Base-by-base conservation (phyloP, 202 grass and related monocot species). In the Tripidium arundinaceum region DNA sequence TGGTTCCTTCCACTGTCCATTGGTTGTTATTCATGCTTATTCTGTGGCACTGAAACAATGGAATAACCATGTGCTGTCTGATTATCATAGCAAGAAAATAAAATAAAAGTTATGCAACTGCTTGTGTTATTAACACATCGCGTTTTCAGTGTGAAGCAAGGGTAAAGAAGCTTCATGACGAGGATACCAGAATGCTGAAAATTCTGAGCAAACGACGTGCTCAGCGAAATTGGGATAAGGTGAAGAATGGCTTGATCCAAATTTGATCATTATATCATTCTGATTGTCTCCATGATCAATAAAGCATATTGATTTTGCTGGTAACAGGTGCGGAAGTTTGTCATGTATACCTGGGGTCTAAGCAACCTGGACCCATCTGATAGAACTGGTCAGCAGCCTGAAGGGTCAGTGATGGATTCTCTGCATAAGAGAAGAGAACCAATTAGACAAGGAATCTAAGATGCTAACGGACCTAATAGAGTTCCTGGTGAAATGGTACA, bases 271-370 rank as follows among this genome's bases (percentile, higher is more conserved):
- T 65, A 50, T 67, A 52, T 88, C 6, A 68, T 6, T 50, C 24
- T 33, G 49, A 43, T 68, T 79, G 19, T 58, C n/a, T 66, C 28
- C 28, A 34, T 75, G 64, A 43, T 75, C 11, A 54, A 46, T 75
- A 71, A 46, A 84, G 4, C 19, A 45, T 62, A 72, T 42, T 36
- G 10, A 78, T 94, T 47, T 81, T 63, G 4, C 19, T 78, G 12
- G 58, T 79, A 81, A n/a, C 68, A 98, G 95, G 67, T 93, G 74
- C 81, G 95, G 70, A 98, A 98, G 72, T 98, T 78, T 87, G 95
- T 98, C 59, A 94, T 94, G 95, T 98, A 86, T 87, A 98, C 92
- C 22, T 98, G 92, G 92, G 84, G 95, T 45, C 82, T 84, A 50
- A 88, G 79, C 83, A 87, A 86, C 65, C 74, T 94, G 81, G 88